phyloP scores from a whole-genome alignment of 2,329 filamentous ascomycete genomes.

The Aspergillus sp. region DNA sequence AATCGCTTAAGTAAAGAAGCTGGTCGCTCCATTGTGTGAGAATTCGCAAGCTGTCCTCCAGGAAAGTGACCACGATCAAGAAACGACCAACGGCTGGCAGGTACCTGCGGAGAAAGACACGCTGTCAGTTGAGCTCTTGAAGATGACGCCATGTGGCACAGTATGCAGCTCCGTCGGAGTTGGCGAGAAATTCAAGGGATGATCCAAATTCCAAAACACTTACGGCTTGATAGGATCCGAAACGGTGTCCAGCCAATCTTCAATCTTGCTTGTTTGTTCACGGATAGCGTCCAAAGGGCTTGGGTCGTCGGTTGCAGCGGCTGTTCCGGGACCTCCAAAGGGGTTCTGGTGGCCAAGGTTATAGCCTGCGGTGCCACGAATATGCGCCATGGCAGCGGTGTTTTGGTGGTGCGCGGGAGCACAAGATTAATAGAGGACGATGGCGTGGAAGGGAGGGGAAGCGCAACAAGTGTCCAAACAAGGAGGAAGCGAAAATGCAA shows the following conservation, averaged over 20 bases:
- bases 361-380: conserved; percentile 73
- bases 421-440: neutral
- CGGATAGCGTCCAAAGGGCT: conserved; percentile 85
- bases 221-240: conserved; percentile 95
- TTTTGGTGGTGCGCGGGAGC: neutral
- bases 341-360: conserved; percentile 74
- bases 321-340: conserved; percentile 62
- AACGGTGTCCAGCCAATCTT: conserved; percentile 83
- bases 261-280: conserved; percentile 96
- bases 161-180: neutral
- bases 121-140: conserved; percentile 26
- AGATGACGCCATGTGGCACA: neutral
- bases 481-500: conserved; percentile 7
- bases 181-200: neutral
- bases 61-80: conserved; percentile 95
- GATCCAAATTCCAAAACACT: conserved; percentile 39
- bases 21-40: conserved; percentile 97
- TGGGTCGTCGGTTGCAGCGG: conserved; percentile 64
- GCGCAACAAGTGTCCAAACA: conserved; percentile 3
- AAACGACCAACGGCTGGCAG: conserved; percentile 94
- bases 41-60: conserved; percentile 94
- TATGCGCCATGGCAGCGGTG: conserved; percentile 47
- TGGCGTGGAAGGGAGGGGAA: neutral
- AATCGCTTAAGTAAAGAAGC: conserved; percentile 87
- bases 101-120: conserved; percentile 60